phyloP scores from a whole-genome alignment of 345 rosid genomes.

The Lepidium sativum region DNA sequence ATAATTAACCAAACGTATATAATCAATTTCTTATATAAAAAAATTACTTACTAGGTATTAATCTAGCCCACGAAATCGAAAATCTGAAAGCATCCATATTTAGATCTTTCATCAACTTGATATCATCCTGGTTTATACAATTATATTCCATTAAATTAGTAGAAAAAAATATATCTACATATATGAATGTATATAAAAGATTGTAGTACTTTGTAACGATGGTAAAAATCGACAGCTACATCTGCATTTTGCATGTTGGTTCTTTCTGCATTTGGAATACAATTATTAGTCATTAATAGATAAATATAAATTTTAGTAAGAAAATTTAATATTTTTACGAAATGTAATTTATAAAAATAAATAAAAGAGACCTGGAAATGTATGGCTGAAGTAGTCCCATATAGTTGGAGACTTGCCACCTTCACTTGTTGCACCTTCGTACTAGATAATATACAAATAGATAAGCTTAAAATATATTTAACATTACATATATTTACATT shows the following conservation, averaged over 20 bases:
- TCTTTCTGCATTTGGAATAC: conserved; percentile 25
- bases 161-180: no score
- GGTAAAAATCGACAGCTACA: conserved; percentile 34
- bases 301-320: no score
- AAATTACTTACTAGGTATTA: conserved; percentile 33
- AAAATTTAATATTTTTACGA: neutral
- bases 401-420: conserved; percentile 29
- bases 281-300: neutral
- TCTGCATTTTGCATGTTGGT: conserved; percentile 36
- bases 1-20: neutral
- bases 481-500: no score
- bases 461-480: no score
- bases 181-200: no score
- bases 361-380: conserved; percentile 19
- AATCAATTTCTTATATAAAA: neutral
- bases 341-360: neutral
- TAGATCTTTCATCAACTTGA: conserved; percentile 39
- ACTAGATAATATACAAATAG: neutral
- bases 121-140: conserved; percentile 32
- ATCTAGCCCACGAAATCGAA: conserved; percentile 47
- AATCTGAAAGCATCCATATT: conserved; percentile 43
- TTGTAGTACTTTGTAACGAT: conserved; percentile 31
- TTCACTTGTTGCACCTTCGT: conserved; percentile 30
- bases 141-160: neutral
- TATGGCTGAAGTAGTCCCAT: conserved; percentile 29